phyloP scores from a whole-genome alignment of 1,284 basidiomycete species.

The Phylloboletellus chloephorus region DNA sequence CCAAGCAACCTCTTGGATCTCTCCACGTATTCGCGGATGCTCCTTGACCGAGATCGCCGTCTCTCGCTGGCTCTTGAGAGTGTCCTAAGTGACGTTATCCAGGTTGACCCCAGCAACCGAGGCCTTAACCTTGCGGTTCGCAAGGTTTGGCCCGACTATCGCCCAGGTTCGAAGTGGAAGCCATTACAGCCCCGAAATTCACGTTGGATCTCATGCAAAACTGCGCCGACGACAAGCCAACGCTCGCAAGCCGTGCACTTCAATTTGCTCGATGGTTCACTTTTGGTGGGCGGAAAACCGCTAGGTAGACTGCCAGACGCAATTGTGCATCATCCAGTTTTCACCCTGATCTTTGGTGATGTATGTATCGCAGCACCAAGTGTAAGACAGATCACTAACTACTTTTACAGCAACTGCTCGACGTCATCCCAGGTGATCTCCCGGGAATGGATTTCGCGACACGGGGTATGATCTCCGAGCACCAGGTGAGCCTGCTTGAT shows the following conservation, averaged over 20 bases:
- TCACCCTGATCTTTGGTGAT: conserved; percentile 29
- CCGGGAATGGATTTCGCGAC: conserved; percentile 35
- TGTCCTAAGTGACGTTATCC: conserved; percentile 13
- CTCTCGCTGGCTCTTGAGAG: conserved; percentile 29
- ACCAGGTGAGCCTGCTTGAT: conserved; percentile 15
- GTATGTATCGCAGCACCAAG: conserved; percentile 17
- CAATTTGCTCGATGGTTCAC: conserved; percentile 38
- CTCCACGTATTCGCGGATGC: conserved; percentile 8
- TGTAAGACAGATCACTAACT: background rate
- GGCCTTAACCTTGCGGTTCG: conserved; percentile 35
- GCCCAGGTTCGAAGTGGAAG: conserved; percentile 31
- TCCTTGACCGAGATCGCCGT: conserved; percentile 27
- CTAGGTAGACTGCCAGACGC: conserved; percentile 35
- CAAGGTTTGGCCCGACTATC: conserved; percentile 36
- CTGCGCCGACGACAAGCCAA: conserved; percentile 9
- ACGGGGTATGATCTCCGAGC: conserved; percentile 19
- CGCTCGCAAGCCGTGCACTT: conserved; percentile 30
- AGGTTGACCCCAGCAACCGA: background rate
- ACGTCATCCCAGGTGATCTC: conserved; percentile 33
- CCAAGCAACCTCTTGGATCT: conserved; percentile 13
- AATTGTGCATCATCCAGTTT: conserved; percentile 33
- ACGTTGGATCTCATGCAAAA: conserved; percentile 35
- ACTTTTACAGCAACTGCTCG: conserved; percentile 30
- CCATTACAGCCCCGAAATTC: conserved; percentile 23
- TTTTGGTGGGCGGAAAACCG: conserved; percentile 40